Base-by-base conservation (phyloP, 345 rosid genomes). In the Turritis glabra region DNA sequence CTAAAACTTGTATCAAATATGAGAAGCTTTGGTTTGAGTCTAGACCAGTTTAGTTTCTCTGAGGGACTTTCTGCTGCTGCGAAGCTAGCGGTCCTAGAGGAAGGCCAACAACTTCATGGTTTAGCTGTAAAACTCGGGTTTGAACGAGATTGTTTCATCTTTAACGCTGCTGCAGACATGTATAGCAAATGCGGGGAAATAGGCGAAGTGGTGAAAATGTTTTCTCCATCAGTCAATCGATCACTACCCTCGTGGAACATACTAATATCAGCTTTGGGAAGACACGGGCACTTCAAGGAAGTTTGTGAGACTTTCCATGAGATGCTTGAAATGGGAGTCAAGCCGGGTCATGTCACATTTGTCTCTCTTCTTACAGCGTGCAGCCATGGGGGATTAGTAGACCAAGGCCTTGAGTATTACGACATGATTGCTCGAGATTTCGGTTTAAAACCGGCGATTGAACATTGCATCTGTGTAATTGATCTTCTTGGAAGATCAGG, bases 401-500 rank as follows among this genome's bases (percentile, higher is more conserved):
- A 93, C 25, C 86, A 89, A 64, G 98, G 98, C 72, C 85, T 89
- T 53, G 79, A 73, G 13, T 86, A 88, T 72, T 93, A 85, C 58
- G 69, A 76, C 77, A 77, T 83, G 74, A 91, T 93, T 86, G 79
- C 76, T 33, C 78, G 76, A 67, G 87, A 86, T 44, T 93, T 88
- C 37, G 82, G 83, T 67, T 59, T 93, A 52, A 77, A 80, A 0
- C 85, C 83, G 11, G 78, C 81, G 14, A 76, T 87, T 68, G 92
- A 85, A 82, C 98, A 93, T 73, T 91, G 96, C 59, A 92, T 91
- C 37, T 91, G 98, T 77, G 79, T 91, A 5, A 76, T 91, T 64
- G 97, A 93, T 86, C 96, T 93, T 76, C 90, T 93, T 19, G 94
- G 97, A 55, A 74, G 96, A 72, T 82, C 96, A 77, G 97, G 98